Evolutionary conservation across 768 basidiomycete species (phyloP), one percentile per base, ranked within the genome.

Genomic region (Fibroporia radiculosa): DNA sequence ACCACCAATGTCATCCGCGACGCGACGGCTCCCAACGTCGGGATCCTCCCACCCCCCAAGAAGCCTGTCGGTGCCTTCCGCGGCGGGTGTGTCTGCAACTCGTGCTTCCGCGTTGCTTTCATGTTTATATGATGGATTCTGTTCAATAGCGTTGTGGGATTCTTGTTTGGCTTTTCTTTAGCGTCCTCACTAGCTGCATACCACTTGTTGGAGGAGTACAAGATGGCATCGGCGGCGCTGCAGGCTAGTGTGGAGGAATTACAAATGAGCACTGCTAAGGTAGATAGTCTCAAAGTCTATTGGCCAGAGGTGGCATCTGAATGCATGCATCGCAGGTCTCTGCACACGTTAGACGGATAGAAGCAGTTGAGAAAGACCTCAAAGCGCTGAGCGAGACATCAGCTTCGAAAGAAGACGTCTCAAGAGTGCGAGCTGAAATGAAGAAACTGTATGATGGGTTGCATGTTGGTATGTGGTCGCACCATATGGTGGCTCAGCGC

Each of bases 231-330:
- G 3, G 82, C 84, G n/a, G 77, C 87, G 23, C 66, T 96, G 40
- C 85, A 93, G 63, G 78, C 82, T 18, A 92, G 89, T 59, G 86
- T 95, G 13, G 83, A 89, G 53, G 88, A 93, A 54, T 66, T 96
- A 45, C 84, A 90, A 62, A 66, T 74, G 22, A 91, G 82, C 57
- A 93, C 91, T 0, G 79, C 82, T 55, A 84, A 90, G 75, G 91
- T 82, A 46, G 12, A 58, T 51, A 33, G 14, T 32, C 12, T 19
- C 18, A 36, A 20, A 23, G 20, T 39, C 39, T 40, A 19, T 12
- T 31, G 10, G n/a, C 29, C n/a, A 31, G 8, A n/a, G 29, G 29
- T 31, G 8, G 29, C 39, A 26, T 40, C 39, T 16, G 20, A 5
- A 28, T 23, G 28, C 41, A 42, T 32, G 7, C 12, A 41, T 13